Conservation (phyloP, 2,329 filamentous ascomycete genomes). For the Gyromitra esculenta region DNA sequence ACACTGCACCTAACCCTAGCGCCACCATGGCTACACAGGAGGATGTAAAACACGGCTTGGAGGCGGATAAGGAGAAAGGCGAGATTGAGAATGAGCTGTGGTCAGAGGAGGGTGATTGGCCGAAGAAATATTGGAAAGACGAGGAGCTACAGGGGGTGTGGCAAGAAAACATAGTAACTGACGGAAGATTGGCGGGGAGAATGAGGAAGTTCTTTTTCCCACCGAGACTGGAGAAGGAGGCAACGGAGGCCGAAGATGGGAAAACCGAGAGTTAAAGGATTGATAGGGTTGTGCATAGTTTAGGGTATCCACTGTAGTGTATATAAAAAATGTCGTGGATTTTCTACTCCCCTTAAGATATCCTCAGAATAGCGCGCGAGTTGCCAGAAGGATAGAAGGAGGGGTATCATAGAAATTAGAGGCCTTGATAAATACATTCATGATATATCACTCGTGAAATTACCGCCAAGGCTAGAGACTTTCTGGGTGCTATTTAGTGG, state of each 20-base stretch:
- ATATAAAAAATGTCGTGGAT: background rate
- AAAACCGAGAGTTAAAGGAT: background rate
- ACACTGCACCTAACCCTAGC: constrained; percentile 48
- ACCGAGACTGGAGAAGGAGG: constrained; percentile 61
- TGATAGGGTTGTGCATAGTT: background rate
- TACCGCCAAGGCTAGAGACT: background rate
- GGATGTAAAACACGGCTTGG: constrained; percentile 27
- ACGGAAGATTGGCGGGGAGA: constrained; percentile 49
- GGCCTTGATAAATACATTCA: background rate
- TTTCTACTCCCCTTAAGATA: background rate
- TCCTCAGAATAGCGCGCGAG: background rate
- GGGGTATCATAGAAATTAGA: background rate
- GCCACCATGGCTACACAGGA: constrained; percentile 29
- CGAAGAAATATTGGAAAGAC: constrained; percentile 51
- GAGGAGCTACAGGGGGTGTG: constrained; percentile 33
- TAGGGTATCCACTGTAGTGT: background rate
- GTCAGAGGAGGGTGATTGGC: constrained; percentile 54
- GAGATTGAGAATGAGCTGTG: constrained; percentile 45
- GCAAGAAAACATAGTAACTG: constrained; percentile 53
- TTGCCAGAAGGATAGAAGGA: background rate
- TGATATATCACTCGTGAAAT: background rate
- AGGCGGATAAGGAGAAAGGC: constrained; percentile 25
- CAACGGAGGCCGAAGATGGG: constrained; percentile 70
- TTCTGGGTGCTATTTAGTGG: background rate
- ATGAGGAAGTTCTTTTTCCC: constrained; percentile 54